Conservation (phyloP, 768 basidiomycete species). For the Rhizopogon vulgaris region DNA sequence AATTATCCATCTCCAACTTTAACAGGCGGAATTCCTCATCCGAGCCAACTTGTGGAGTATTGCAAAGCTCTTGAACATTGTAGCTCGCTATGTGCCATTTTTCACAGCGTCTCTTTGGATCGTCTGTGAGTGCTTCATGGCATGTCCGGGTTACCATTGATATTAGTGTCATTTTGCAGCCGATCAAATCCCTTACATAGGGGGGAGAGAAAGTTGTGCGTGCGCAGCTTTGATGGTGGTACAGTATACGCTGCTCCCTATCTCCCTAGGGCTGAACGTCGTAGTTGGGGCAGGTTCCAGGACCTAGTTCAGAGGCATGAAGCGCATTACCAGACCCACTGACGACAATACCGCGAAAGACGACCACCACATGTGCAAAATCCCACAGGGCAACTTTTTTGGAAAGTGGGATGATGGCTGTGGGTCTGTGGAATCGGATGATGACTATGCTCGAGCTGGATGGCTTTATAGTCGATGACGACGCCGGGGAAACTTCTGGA, state of each 20-base stretch:
- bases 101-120: not conserved
- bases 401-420: not conserved
- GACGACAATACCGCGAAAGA: not conserved
- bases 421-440: not conserved
- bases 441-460: not conserved
- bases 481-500: not conserved
- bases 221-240: conserved; percentile 6
- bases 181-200: not conserved
- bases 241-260: not conserved
- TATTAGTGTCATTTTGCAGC: conserved; percentile 4
- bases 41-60: not conserved
- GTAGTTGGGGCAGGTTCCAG: too few species aligned
- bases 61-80: not conserved
- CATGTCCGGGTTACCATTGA: not conserved
- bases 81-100: not conserved
- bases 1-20: not conserved
- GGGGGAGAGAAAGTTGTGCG: not conserved
- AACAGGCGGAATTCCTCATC: not conserved
- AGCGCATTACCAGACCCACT: too few species aligned
- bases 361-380: not conserved
- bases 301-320: too few species aligned
- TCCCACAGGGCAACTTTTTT: not conserved
- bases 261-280: not conserved
- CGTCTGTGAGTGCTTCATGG: conserved; percentile 7
- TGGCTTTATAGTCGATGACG: not conserved